These are phyloP conservation scores for Stereum hirsutum DNA, from an alignment of 1,284 basidiomycete species.

Conservation along the genomic window DNA sequence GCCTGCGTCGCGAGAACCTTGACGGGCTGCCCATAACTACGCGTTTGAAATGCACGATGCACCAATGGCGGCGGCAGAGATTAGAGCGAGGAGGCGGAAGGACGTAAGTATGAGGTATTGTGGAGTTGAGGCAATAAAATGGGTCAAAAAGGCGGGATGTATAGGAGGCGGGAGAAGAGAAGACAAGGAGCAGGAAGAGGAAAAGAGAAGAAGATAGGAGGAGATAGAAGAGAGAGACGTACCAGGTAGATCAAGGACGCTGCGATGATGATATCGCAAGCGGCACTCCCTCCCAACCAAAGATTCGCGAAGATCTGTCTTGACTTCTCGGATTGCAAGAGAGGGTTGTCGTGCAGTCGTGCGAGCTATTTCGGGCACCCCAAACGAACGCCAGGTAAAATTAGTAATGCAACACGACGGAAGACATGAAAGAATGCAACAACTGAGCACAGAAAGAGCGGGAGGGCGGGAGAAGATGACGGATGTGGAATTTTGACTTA, in stretches of 20 bases:
- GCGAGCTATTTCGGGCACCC: too few relatives aligned
- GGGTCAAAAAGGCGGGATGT: neutral
- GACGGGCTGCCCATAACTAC: too few relatives aligned
- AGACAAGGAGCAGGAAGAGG: neutral
- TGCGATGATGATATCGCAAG: neutral
- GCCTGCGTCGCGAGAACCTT: too few relatives aligned
- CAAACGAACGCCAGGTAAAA: too few relatives aligned
- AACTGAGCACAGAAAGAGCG: too few relatives aligned
- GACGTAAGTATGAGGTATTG: neutral
- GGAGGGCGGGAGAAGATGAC: too few relatives aligned
- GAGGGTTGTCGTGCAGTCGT: too few relatives aligned
- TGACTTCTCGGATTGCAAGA: too few relatives aligned
- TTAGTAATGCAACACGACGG: too few relatives aligned
- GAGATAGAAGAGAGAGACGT: neutral
- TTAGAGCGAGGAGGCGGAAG: neutral
- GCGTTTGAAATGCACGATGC: neutral
- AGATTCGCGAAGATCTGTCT: too few relatives aligned
- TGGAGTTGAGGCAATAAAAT: neutral
- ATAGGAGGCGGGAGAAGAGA: neutral
- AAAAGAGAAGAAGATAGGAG: neutral
- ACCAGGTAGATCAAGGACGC: slow-evolving; percentile 1
- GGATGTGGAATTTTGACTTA: too few relatives aligned
- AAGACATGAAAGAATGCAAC: too few relatives aligned
- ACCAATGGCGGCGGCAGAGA: neutral
- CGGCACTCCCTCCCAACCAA: slow-evolving; percentile 3